Conservation (phyloP, 805 yeast genomes). For the Cyberlindnera sargentensis region DNA sequence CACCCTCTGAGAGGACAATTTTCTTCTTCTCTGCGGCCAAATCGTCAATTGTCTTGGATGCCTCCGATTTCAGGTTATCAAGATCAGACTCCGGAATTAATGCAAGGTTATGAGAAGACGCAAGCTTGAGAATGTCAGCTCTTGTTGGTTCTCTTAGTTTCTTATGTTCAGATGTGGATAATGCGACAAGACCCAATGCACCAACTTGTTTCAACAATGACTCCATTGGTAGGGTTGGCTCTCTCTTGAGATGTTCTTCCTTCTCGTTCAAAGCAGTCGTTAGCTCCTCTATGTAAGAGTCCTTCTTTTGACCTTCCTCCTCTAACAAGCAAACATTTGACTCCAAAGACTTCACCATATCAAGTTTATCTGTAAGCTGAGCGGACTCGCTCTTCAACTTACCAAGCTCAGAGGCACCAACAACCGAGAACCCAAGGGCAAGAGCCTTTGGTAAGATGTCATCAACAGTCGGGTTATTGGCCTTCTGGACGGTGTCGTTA, state of each 20-base stretch:
- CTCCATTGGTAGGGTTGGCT: constrained; percentile 9
- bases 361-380: constrained; percentile 5
- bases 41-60: constrained; percentile 17
- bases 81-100: constrained; percentile 12
- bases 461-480: constrained; percentile 22
- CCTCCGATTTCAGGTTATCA: constrained; percentile 4
- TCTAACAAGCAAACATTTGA: constrained; percentile 3
- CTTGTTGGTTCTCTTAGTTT: constrained; percentile 6
- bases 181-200: constrained; percentile 10
- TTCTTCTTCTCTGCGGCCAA: constrained; percentile 16
- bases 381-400: constrained; percentile 1
- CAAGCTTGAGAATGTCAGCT: constrained; percentile 5
- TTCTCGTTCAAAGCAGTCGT: constrained; percentile 7
- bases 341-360: not conserved
- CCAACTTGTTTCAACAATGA: constrained; percentile 9
- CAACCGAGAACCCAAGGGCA: constrained; percentile 15
- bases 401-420: constrained; percentile 3
- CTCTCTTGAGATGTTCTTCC: constrained; percentile 9
- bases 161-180: constrained; percentile 7
- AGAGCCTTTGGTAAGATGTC: constrained; percentile 14
- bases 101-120: constrained; percentile 6
- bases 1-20: constrained; percentile 10
- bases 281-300: constrained; percentile 9
- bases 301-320: constrained; percentile 9
- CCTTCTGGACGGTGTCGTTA: constrained; percentile 12